These are phyloP conservation scores for Pseudophaeomoniella oleicola DNA, from an alignment of 2,329 filamentous ascomycete species.

Conservation along the genomic window DNA sequence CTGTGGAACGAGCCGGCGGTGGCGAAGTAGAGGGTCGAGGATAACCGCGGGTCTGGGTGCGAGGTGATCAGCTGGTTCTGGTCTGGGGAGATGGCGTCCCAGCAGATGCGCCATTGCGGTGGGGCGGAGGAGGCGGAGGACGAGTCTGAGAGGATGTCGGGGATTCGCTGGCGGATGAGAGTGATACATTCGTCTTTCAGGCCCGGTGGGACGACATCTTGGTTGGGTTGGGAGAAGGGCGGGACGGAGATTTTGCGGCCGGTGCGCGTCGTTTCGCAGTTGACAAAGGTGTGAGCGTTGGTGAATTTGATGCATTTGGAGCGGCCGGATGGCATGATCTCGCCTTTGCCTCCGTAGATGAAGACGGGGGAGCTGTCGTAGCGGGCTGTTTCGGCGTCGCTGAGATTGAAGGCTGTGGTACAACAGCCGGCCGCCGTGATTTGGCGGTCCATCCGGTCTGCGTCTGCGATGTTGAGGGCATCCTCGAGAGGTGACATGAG, in stretches of 20 bases:
- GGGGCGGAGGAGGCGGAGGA: slow-evolving; percentile 17
- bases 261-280: slow-evolving; percentile 31
- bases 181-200: slow-evolving; percentile 27
- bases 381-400: slow-evolving; percentile 30
- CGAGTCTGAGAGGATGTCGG: slow-evolving; percentile 15
- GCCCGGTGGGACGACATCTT: slow-evolving; percentile 24
- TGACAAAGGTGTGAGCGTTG: slow-evolving; percentile 44
- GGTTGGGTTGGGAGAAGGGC: slow-evolving; percentile 23
- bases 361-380: slow-evolving; percentile 40
- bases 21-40: slow-evolving; percentile 42
- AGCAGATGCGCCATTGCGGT: slow-evolving; percentile 34
- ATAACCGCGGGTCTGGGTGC: slow-evolving; percentile 32
- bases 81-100: slow-evolving; percentile 47
- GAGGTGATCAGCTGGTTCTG: slow-evolving; percentile 47
- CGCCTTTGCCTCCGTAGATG: slow-evolving; percentile 29
- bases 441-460: slow-evolving; percentile 35
- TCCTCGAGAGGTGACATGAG: slow-evolving; percentile 38
- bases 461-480: slow-evolving; percentile 26
- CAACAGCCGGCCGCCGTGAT: slow-evolving; percentile 45
- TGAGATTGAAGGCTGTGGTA: slow-evolving; percentile 41
- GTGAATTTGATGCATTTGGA: slow-evolving; percentile 46
- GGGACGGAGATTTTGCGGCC: slow-evolving; percentile 40
- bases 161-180: slow-evolving; percentile 12
- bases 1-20: slow-evolving; percentile 50
- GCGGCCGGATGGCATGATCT: slow-evolving; percentile 33